Evolutionary conservation across 164 flowering plant genomes (phyloP), one percentile per base, ranked within the genome.

Genomic region (Litsea cubeba): DNA sequence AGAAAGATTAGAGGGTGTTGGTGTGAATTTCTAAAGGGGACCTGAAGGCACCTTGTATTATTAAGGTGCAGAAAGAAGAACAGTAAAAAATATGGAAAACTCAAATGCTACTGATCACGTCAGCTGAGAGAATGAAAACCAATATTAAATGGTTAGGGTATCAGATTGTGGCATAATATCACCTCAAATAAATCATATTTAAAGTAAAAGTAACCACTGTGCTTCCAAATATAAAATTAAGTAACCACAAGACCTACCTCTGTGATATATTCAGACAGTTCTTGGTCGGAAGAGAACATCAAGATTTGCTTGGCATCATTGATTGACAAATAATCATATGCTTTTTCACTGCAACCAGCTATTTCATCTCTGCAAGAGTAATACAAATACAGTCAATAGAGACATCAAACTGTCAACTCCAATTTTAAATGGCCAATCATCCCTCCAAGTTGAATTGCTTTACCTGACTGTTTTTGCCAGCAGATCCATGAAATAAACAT

Each of bases 311-410:
- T 78, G 10, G 94, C 91, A 85, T 91, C 87, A 60, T 67, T 82
- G 4, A 90, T 74, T 50, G 93, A 84, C 32, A 93, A 89, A 76
- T 72, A 86, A 74, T 91, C 97, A 75, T 88, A 93, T 50, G 95
- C 95, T 83, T 92, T 92, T 76, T 92, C 97, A 76, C 97, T 91
- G 79, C 97, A 93, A 50, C 97, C 93, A 68, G 97, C 95, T 75
- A 93, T 92, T 83, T 95, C 99, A 87, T 95, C 98, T 80, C 99
- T 95, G 79, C 49, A 78, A 88, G 71, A 50, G 12, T 20, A 71
- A 63, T 63, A 15, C 28, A n/a, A 81, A 25, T 62, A 68, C 1
- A 62, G 17, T 23, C 26, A 51, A 5, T 28, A 66, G 10, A 23
- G 25, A n/a, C 30, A 40, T 62, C 73, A 62, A 69, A 28, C 35